Conservation (phyloP, 1,139 yeast species). For the Geotrichum aggregatum region DNA sequence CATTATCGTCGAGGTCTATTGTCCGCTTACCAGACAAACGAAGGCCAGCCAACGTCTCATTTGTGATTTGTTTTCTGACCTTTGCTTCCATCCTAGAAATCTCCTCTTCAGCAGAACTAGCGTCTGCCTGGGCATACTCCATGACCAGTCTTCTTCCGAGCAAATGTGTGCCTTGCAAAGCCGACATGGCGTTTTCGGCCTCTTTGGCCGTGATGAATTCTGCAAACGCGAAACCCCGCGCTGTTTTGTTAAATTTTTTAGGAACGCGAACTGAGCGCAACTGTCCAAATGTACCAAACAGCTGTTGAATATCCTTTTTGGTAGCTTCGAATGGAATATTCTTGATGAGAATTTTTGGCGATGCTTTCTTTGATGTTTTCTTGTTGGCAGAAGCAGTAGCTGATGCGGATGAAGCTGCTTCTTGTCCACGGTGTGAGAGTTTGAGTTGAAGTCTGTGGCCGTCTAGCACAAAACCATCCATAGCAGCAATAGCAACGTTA, state of each 20-base stretch:
- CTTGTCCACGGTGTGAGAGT: slow-evolving; percentile 68
- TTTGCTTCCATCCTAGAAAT: slow-evolving; percentile 84
- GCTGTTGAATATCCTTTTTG: slow-evolving; percentile 82
- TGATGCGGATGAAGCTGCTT: slow-evolving; percentile 23
- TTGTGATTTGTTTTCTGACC: slow-evolving; percentile 74
- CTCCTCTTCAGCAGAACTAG: slow-evolving; percentile 82
- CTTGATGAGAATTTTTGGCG: slow-evolving; percentile 81
- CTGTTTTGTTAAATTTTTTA: slow-evolving; percentile 87
- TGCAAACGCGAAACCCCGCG: slow-evolving; percentile 97
- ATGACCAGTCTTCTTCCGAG: slow-evolving; percentile 93
- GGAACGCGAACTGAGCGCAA: slow-evolving; percentile 94
- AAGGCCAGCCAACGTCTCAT: slow-evolving; percentile 63
- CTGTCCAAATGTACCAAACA: slow-evolving; percentile 92
- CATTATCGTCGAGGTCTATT: slow-evolving; percentile 58
- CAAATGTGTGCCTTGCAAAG: slow-evolving; percentile 92
- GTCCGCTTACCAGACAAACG: slow-evolving; percentile 72
- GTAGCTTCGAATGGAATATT: slow-evolving; percentile 96
- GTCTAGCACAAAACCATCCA: slow-evolving; percentile 77
- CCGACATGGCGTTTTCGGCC: slow-evolving; percentile 93
- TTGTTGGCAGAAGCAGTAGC: slow-evolving; percentile 23
- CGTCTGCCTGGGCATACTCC: slow-evolving; percentile 84
- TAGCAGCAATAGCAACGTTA: slow-evolving; percentile 60
- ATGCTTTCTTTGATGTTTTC: slow-evolving; percentile 43
- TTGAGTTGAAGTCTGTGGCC: slow-evolving; percentile 90
- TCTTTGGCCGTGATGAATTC: slow-evolving; percentile 86